These are phyloP conservation scores for Lentinula lateritia DNA, from an alignment of 768 basidiomycete genomes.

Conservation along the genomic window DNA sequence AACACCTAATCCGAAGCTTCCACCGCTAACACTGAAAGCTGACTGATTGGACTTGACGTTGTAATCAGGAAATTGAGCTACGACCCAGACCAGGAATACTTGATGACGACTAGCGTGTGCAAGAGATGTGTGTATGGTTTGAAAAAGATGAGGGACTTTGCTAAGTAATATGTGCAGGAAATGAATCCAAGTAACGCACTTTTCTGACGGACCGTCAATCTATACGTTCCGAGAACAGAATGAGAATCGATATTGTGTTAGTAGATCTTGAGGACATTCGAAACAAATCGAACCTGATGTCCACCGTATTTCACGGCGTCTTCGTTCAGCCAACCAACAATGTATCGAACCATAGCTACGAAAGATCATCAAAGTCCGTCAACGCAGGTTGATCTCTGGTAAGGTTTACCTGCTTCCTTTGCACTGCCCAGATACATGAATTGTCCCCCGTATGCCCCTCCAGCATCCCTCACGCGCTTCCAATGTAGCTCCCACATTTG, in stretches of 20 bases:
- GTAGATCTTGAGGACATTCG: background rate
- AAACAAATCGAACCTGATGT: conserved; percentile 19
- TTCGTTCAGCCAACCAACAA: conserved; percentile 34
- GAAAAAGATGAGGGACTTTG: no score
- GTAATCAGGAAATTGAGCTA: background rate
- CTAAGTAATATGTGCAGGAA: background rate
- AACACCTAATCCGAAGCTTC: background rate
- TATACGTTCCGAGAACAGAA: background rate
- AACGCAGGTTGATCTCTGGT: background rate
- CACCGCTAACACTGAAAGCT: background rate
- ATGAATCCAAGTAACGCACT: background rate
- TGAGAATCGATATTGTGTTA: background rate
- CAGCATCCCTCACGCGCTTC: conserved; percentile 22
- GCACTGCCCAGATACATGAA: conserved; percentile 28
- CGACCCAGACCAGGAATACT: background rate
- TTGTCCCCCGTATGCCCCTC: conserved; percentile 29
- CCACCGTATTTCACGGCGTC: conserved; percentile 34
- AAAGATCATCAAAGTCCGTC: background rate
- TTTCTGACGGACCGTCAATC: conserved; percentile 2
- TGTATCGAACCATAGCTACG: conserved; percentile 24
- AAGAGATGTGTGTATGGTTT: no score
- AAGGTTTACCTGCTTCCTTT: conserved; percentile 20
- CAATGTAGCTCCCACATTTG: conserved; percentile 28
- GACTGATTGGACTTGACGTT: background rate
- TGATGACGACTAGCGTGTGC: background rate